These are phyloP conservation scores for Salvia sclarea DNA, from an alignment of 305 asterid genomes.

Conservation along the genomic window DNA sequence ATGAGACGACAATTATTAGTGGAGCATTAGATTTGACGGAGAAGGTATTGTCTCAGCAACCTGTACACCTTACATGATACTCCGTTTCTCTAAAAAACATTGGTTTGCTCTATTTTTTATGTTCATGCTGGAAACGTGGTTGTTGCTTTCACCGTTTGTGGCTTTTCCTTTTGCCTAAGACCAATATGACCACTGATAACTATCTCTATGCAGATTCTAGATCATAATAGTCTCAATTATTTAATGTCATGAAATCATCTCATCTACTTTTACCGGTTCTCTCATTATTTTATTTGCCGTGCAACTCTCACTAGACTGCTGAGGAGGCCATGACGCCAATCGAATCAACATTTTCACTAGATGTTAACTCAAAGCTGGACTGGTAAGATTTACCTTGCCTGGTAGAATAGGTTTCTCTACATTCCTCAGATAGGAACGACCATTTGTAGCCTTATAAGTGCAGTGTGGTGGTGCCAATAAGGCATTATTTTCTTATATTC, in stretches of 20 bases:
- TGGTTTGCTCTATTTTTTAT: constrained; percentile 4
- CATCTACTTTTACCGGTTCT: constrained; percentile 4
- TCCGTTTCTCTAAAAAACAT: too few relatives aligned
- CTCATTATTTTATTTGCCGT: constrained; percentile 4
- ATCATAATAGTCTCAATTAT: constrained; percentile 14
- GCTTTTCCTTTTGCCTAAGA: constrained; percentile 8
- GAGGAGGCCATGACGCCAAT: constrained; percentile 99
- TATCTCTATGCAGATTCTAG: background rate
- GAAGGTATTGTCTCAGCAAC: constrained; percentile 56
- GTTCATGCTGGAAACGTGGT: background rate
- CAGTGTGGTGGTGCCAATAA: background rate
- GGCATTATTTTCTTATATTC: too few relatives aligned
- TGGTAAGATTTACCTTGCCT: constrained; percentile 47
- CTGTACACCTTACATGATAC: background rate
- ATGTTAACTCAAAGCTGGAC: constrained; percentile 87
- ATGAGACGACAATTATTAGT: constrained; percentile 93
- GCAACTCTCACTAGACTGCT: constrained; percentile 64
- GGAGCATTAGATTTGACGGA: constrained; percentile 96
- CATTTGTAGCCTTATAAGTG: background rate
- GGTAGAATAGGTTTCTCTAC: background rate
- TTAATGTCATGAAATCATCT: constrained; percentile 24
- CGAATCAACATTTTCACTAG: constrained; percentile 86
- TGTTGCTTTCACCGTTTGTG: background rate
- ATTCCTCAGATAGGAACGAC: background rate
- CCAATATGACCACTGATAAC: background rate